phyloP scores from a whole-genome alignment of 768 basidiomycete genomes.

The Russula sp. region DNA sequence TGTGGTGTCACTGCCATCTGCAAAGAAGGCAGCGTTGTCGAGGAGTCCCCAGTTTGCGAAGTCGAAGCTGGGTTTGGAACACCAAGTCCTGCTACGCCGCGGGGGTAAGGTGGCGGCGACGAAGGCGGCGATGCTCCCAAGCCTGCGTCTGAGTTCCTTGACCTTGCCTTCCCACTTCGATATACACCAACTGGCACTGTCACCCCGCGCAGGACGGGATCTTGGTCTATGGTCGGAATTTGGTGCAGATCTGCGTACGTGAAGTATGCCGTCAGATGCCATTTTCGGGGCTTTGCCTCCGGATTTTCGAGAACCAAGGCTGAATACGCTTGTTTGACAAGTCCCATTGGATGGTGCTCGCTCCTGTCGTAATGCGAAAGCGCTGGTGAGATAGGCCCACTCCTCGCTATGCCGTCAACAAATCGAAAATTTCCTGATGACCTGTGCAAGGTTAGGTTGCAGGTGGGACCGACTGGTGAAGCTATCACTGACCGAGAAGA shows the following conservation, averaged over 20 bases:
- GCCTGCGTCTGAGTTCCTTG: slow-evolving; percentile 30
- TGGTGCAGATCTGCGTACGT: slow-evolving; percentile 33
- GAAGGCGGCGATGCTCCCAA: slow-evolving; percentile 22
- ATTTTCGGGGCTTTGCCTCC: slow-evolving; percentile 47
- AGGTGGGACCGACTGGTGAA: slow-evolving; percentile 2
- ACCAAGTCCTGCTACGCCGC: slow-evolving; percentile 18
- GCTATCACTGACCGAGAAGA: slow-evolving; percentile 31
- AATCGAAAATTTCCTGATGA: slow-evolving; percentile 34
- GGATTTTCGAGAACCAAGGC: slow-evolving; percentile 46
- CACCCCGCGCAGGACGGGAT: slow-evolving; percentile 31
- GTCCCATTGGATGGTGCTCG: slow-evolving; percentile 44
- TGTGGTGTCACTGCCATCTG: slow-evolving; percentile 32
- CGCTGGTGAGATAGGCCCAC: slow-evolving; percentile 43
- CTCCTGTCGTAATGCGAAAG: slow-evolving; percentile 52
- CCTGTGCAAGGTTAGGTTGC: slow-evolving; percentile 22
- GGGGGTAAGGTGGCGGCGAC: slow-evolving; percentile 24
- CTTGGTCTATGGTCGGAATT: slow-evolving; percentile 34
- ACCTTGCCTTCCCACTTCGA: slow-evolving; percentile 35
- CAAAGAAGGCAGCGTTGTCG: slow-evolving; percentile 35
- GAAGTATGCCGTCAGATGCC: slow-evolving; percentile 52
- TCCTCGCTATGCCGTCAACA: slow-evolving; percentile 48
- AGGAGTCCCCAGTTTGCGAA: slow-evolving; percentile 19
- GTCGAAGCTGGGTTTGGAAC: slow-evolving; percentile 19
- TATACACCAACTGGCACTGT: slow-evolving; percentile 35
- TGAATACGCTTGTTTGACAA: slow-evolving; percentile 69